Evolutionary conservation across 129 eudicot species (phyloP), one percentile per base, ranked within the genome.

Genomic region (Ambrosia trifida): DNA sequence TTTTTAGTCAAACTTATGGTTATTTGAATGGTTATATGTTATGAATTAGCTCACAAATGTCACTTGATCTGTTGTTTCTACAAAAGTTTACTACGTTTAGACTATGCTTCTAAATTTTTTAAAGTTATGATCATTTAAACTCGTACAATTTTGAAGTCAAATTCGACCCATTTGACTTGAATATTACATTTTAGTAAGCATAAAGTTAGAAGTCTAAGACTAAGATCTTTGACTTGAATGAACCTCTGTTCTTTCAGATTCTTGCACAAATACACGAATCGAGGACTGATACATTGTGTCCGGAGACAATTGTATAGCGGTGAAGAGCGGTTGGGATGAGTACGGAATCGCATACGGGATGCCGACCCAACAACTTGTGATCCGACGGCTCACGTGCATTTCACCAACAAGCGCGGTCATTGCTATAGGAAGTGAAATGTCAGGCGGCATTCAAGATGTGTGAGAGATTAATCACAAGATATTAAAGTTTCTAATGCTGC

Each of bases 271-370:
- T 76, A 87, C 90, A 4, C 76, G 95, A 49, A 93, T 93, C n/a
- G 96, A 93, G 77, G 98, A 93, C 77, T 87, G 95, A 74, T 89
- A 87, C 95, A 93, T 93, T 9, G 96, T 93, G 52, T 93, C 98
- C 0, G 98, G 98, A 13, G 98, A 93, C 24, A 96, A 93, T 43
- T 93, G 98, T 49, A 73, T 93, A 6, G 95, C 96, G 9, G 90
- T 93, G 4, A 93, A 93, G 81, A 93, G 98, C 52, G 98, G 98
- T n/a, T 89, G 96, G 98, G 98, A 93, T 13, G 85, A 85, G 83
- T 93, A 85, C 10, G 98, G 98, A 28, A 80, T 89, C 0, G 78
- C 87, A 2, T 82, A 63, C n/a, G 95, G 69, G 38, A 89, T 87
- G 96, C 98, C 98, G 13, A 93, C 98, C 31, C 75, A 81, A 40